phyloP scores from a whole-genome alignment of 2,329 filamentous ascomycete species.

The Trichoderma polysporum region DNA sequence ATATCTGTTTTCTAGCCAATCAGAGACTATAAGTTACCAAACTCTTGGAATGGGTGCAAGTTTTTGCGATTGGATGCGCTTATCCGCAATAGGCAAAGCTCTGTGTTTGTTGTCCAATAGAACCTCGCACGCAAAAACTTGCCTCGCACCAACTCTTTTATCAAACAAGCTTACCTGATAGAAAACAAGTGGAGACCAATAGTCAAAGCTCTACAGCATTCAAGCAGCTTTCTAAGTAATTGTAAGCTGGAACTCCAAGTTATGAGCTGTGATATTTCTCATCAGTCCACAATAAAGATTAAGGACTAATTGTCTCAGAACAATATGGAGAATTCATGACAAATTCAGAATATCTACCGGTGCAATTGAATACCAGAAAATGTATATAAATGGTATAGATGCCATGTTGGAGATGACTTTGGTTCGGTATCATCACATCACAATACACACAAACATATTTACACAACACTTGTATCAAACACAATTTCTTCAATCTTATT shows the following conservation, averaged over 20 bases:
- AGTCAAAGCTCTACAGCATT: too few relatives aligned
- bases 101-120: neutral
- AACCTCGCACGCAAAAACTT: neutral
- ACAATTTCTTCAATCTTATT: neutral
- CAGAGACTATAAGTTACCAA: neutral
- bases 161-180: neutral
- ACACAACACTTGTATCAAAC: neutral
- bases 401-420: neutral
- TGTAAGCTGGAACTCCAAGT: neutral
- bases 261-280: neutral
- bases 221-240: neutral
- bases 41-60: neutral
- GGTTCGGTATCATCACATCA: neutral
- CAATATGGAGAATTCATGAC: neutral
- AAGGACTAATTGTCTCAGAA: neutral
- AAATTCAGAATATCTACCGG: neutral
- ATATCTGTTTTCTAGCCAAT: neutral
- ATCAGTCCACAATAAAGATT: neutral
- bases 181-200: neutral
- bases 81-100: neutral
- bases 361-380: neutral
- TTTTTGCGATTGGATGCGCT: neutral
- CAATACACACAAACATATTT: neutral
- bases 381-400: neutral
- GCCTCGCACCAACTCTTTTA: neutral